Conservation (phyloP, 2,329 filamentous ascomycete species). For the Colletotrichum orbiculare region DNA sequence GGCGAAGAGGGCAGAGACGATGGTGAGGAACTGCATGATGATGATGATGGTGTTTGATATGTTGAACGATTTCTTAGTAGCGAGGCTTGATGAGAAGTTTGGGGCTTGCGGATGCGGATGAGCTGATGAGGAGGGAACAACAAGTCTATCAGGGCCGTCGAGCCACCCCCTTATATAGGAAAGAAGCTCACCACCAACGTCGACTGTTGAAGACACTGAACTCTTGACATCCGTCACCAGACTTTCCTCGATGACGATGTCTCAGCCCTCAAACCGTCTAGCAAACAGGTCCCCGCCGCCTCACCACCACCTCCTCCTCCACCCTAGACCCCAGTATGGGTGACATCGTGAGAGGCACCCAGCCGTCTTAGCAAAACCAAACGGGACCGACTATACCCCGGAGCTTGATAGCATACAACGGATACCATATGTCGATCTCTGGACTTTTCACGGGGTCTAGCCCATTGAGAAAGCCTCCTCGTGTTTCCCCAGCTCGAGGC, state of each 20-base stretch:
- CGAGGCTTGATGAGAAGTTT: neutral
- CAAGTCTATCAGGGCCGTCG: neutral
- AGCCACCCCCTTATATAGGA: slow-evolving; percentile 32
- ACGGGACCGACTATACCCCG: slow-evolving; percentile 18
- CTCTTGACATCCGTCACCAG: slow-evolving; percentile 32
- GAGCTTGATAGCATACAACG: slow-evolving; percentile 21
- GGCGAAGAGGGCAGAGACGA: slow-evolving; percentile 35
- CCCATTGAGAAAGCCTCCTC: neutral
- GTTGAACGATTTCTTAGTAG: neutral
- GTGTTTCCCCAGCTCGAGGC: neutral
- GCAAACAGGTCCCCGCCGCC: slow-evolving; percentile 8
- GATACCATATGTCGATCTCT: slow-evolving; percentile 23
- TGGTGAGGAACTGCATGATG: slow-evolving; percentile 36
- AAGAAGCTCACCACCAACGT: too few relatives aligned
- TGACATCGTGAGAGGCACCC: slow-evolving; percentile 28
- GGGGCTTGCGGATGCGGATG: slow-evolving; percentile 8
- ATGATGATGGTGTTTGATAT: neutral
- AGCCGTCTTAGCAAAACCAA: slow-evolving; percentile 5
- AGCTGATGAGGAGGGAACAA: slow-evolving; percentile 9
- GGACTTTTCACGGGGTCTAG: neutral
- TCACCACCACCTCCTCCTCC: neutral
- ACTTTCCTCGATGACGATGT: slow-evolving; percentile 29
- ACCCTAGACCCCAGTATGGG: slow-evolving; percentile 2
- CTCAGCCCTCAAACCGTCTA: neutral
- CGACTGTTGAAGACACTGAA: too few relatives aligned